Evolutionary conservation across 2,329 filamentous ascomycete genomes (phyloP).

Genomic region (Colletotrichum sublineola): DNA sequence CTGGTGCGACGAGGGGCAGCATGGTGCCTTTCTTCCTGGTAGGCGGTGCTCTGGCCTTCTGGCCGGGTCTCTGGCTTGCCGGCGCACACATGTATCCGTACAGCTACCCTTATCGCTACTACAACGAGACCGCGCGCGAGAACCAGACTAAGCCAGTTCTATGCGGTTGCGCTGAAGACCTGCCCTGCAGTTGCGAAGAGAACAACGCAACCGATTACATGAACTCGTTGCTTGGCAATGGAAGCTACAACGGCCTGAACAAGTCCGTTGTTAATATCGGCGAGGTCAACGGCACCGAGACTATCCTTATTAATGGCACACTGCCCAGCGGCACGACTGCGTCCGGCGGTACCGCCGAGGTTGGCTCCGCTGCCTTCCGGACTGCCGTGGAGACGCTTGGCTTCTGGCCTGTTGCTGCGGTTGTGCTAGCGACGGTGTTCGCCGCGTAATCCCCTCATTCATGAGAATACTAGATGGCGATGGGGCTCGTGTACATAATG

Average conservation of each 20-base stretch:
- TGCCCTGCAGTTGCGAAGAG: conserved; percentile 65
- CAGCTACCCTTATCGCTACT: conserved; percentile 66
- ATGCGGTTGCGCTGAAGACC: conserved; percentile 70
- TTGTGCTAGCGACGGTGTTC: conserved; percentile 60
- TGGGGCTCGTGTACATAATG: conserved; percentile 14
- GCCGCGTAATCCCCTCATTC: conserved; percentile 50
- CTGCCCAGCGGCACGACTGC: conserved; percentile 76
- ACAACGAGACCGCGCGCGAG: conserved; percentile 58
- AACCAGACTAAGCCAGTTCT: conserved; percentile 72
- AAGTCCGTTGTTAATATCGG: conserved; percentile 72
- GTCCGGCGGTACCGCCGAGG: conserved; percentile 50
- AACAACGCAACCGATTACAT: conserved; percentile 64
- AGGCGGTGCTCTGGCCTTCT: conserved; percentile 65
- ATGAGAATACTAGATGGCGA: neutral
- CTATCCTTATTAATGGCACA: conserved; percentile 81
- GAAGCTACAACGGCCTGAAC: conserved; percentile 65
- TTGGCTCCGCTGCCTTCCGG: conserved; percentile 52
- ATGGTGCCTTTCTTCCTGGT: conserved; percentile 66
- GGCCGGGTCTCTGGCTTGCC: conserved; percentile 74
- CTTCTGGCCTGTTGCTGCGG: conserved; percentile 64
- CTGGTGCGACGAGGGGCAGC: conserved; percentile 56
- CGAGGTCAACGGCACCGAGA: conserved; percentile 63
- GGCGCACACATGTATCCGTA: conserved; percentile 67
- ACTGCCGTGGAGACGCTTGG: conserved; percentile 56
- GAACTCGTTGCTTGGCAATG: conserved; percentile 74